Conservation (phyloP, 768 basidiomycete species). For the Kwoniella sp. region DNA sequence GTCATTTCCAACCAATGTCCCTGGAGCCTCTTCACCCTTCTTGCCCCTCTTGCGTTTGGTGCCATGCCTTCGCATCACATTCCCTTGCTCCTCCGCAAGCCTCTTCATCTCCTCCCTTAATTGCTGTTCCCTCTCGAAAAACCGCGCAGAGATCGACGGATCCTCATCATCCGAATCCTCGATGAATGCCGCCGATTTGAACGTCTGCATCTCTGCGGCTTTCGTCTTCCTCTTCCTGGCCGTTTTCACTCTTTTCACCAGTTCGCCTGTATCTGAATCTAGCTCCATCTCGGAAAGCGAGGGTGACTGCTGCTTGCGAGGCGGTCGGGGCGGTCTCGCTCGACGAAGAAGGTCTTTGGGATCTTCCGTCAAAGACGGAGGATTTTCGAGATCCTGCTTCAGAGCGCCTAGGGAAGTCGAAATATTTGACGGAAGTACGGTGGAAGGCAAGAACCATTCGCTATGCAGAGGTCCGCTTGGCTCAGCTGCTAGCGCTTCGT, state of each 20-base stretch:
- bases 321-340: constrained; percentile 61
- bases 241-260: constrained; percentile 37
- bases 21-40: constrained; percentile 12
- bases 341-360: constrained; percentile 68
- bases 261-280: constrained; percentile 25
- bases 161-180: constrained; percentile 89
- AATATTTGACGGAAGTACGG: constrained; percentile 69
- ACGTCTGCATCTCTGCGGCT: constrained; percentile 70
- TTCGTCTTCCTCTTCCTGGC: constrained; percentile 56
- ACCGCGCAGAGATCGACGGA: constrained; percentile 59
- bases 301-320: constrained; percentile 42
- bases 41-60: constrained; percentile 24
- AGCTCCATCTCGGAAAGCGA: constrained; percentile 14
- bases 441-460: constrained; percentile 79
- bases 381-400: constrained; percentile 76
- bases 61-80: constrained; percentile 29
- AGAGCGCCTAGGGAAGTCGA: constrained; percentile 73
- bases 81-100: constrained; percentile 34
- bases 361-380: constrained; percentile 75
- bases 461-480: background rate
- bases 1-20: constrained; percentile 4
- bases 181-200: constrained; percentile 89
- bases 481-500: background rate
- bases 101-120: constrained; percentile 41
- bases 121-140: constrained; percentile 70